These are phyloP conservation scores for Starmerella etchellsii DNA, from an alignment of 805 yeast species.

Conservation along the genomic window DNA sequence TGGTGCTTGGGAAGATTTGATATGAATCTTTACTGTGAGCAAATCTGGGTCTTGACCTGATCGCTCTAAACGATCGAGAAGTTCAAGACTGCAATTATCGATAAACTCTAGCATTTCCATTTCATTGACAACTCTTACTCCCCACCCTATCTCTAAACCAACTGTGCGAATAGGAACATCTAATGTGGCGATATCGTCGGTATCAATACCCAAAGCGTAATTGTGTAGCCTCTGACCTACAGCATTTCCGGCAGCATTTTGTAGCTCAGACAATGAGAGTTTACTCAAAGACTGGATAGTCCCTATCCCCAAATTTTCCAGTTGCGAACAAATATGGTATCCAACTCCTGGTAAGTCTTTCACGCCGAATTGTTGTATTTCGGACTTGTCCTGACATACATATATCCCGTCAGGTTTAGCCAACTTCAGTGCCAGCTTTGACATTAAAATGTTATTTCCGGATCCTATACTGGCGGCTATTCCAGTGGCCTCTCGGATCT, in stretches of 20 bases:
- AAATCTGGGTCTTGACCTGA: conserved; percentile 28
- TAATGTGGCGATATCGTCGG: conserved; percentile 34
- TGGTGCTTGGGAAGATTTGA: conserved; percentile 55
- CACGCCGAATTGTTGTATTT: conserved; percentile 19
- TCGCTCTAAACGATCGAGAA: conserved; percentile 39
- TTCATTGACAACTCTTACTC: conserved; percentile 56
- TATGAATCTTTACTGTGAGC: conserved; percentile 50
- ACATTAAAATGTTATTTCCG: conserved; percentile 59
- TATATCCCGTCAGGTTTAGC: conserved; percentile 73
- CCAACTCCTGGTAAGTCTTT: conserved; percentile 35
- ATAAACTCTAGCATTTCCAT: conserved; percentile 56
- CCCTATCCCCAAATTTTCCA: conserved; percentile 30
- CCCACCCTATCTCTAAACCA: conserved; percentile 85
- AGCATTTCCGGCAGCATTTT: conserved; percentile 49
- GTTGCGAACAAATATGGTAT: conserved; percentile 32
- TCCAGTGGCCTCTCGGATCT: conserved; percentile 28
- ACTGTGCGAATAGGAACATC: conserved; percentile 50
- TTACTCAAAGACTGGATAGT: conserved; percentile 32
- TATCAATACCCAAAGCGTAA: conserved; percentile 55
- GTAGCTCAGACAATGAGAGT: conserved; percentile 30
- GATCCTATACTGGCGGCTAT: conserved; percentile 73
- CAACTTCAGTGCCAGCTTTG: conserved; percentile 54
- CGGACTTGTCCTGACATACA: conserved; percentile 27
- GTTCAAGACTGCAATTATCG: conserved; percentile 43
- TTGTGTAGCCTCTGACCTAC: conserved; percentile 52